Evolutionary conservation across 1,284 basidiomycete genomes (phyloP), one percentile per base, ranked within the genome.

Genomic region (Volvariella surrecta): DNA sequence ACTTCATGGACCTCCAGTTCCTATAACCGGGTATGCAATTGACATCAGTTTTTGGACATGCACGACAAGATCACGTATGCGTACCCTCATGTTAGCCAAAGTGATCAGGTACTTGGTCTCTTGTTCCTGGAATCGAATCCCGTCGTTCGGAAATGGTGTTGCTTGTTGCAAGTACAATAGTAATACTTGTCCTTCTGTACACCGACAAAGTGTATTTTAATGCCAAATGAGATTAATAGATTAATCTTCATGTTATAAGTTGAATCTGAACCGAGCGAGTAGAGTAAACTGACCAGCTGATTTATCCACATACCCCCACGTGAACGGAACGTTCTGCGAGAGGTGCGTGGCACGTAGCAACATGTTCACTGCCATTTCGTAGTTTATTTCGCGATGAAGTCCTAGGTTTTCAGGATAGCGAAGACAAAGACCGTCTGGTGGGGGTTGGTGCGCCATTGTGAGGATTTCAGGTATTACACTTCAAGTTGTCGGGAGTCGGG

Each of bases 1-100:
- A 73, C 58, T 59, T 89, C 86, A 45, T 66, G 57, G 1, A 88
- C 67, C 62, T 89, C 87, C 6, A 89, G 66, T 59, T 89, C 85
- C 81, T 84, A 53, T 10, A 32, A 19, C 19, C 22, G 19, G 34
- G 21, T 43, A 21, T 24, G 4, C 28, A 34, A 28, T 16, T 13
- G 20, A 39, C 31, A 32, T n/a, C n/a, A 31, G 11, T 4, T 10
- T 15, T 15, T 13, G n/a, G 20, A 17, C 15, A 32, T 11, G 7
- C 9, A 15, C 17, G 13, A 2, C 30, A 21, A 31, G 20, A 32
- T 15, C 8, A 44, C 24, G 22, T 30, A 37, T n/a, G 34, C 57
- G 82, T 80, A 46, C 77, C 71, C 47, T 61, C 64, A 39, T 51
- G 54, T 1, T 46, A 8, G 20, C 66, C 68, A 40, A 63, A 35